These are phyloP conservation scores for Crotalaria pallida DNA, from an alignment of 306 rosid genomes.

Conservation along the genomic window DNA sequence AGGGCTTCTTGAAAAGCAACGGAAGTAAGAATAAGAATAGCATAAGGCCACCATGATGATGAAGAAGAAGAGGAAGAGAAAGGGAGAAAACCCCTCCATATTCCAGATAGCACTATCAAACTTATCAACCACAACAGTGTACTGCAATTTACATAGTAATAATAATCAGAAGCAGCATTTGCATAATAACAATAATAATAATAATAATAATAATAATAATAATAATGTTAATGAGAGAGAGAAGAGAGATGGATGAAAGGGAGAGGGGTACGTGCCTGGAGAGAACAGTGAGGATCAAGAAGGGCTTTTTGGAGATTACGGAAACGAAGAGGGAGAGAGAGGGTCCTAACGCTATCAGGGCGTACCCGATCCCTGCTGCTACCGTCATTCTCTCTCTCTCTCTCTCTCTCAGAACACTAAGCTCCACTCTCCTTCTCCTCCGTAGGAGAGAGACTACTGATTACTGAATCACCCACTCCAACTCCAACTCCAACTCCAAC, in stretches of 20 bases:
- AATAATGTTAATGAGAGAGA: not conserved
- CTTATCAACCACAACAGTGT: slow-evolving; percentile 86
- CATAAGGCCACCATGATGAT: slow-evolving; percentile 68
- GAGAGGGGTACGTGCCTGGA: slow-evolving; percentile 44
- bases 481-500: too few relatives aligned
- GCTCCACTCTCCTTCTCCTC: too few relatives aligned
- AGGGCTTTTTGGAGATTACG: slow-evolving; percentile 79
- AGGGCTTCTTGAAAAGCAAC: slow-evolving; percentile 89
- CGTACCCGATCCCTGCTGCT: slow-evolving; percentile 87
- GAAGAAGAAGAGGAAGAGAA: slow-evolving; percentile 54
- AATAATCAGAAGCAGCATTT: too few relatives aligned
- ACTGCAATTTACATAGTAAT: slow-evolving; percentile 24
- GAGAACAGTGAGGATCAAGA: slow-evolving; percentile 84
- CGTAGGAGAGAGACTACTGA: too few relatives aligned
- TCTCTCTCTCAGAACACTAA: not conserved
- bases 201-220: too few relatives aligned
- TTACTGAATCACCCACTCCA: too few relatives aligned
- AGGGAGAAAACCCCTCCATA: slow-evolving; percentile 90
- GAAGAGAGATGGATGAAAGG: not conserved
- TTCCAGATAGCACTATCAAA: slow-evolving; percentile 69
- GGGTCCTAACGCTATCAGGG: slow-evolving; percentile 78
- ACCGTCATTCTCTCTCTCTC: slow-evolving; percentile 45
- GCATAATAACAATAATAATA: too few relatives aligned
- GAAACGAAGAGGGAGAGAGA: slow-evolving; percentile 80
- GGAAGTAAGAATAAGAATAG: slow-evolving; percentile 57